Evolutionary conservation across 257 asterid genomes (phyloP).

Genomic region (Plantago ovata): DNA sequence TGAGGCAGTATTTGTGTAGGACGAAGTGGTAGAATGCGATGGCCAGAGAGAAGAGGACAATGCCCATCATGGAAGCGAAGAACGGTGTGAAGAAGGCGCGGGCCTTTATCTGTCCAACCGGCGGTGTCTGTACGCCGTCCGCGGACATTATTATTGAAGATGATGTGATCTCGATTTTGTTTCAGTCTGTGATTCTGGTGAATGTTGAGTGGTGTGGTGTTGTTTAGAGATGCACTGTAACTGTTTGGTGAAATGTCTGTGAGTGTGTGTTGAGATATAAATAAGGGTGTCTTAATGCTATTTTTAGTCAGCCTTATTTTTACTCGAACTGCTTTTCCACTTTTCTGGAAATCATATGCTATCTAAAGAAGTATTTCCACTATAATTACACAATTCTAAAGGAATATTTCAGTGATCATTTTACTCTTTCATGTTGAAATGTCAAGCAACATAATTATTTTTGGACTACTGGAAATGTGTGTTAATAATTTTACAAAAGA

Average conservation of each 20-base stretch:
- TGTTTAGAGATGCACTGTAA: not conserved
- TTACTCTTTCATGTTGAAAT: no score
- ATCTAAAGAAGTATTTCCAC: no score
- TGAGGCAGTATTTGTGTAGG: constrained; percentile 34
- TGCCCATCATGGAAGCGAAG: constrained; percentile 40
- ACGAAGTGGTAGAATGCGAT: constrained; percentile 44
- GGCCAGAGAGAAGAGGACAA: constrained; percentile 29
- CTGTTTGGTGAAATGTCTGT: not conserved
- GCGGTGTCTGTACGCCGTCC: constrained; percentile 38
- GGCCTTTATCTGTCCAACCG: constrained; percentile 11
- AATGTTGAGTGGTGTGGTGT: not conserved
- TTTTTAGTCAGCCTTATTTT: not conserved
- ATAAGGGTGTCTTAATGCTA: not conserved
- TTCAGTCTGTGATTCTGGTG: not conserved
- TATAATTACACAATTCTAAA: no score
- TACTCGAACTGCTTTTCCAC: no score
- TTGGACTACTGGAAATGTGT: no score
- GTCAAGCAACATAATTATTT: no score
- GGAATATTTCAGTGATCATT: no score
- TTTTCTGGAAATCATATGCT: constrained; percentile 2
- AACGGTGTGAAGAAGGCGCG: constrained; percentile 28
- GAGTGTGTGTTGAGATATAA: not conserved
- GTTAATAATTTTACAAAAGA: no score
- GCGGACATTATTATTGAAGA: no score
- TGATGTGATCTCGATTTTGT: not conserved